Conservation (phyloP, 192 early-diverging fungal species). For the Phycomyces nitens region DNA sequence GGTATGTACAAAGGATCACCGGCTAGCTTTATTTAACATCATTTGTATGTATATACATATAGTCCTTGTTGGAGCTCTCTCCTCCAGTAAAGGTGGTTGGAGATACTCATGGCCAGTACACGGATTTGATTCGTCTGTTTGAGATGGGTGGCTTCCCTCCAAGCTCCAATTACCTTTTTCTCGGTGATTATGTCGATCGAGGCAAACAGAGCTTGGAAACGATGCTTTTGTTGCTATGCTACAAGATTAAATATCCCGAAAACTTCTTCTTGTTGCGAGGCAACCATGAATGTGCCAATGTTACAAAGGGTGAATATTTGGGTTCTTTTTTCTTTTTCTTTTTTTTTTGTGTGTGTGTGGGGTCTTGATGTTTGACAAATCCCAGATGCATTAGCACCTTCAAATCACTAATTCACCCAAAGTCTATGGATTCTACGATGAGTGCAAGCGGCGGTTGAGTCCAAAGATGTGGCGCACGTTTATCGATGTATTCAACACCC, state of each 20-base stretch:
- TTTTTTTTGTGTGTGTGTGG: too few relatives aligned
- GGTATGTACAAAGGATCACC: slow-evolving; percentile 26
- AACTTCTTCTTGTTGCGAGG: slow-evolving; percentile 96
- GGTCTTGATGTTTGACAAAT: too few relatives aligned
- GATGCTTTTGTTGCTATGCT: slow-evolving; percentile 89
- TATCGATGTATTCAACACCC: slow-evolving; percentile 87
- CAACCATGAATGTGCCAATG: slow-evolving; percentile 96
- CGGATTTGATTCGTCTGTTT: slow-evolving; percentile 89
- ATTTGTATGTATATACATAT: too few relatives aligned
- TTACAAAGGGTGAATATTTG: slow-evolving; percentile 67
- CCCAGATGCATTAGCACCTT: too few relatives aligned
- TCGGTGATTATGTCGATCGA: slow-evolving; percentile 97
- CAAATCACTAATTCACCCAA: too few relatives aligned
- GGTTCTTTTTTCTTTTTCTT: too few relatives aligned
- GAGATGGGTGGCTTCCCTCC: slow-evolving; percentile 94
- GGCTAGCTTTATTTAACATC: too few relatives aligned
- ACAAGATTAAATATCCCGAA: slow-evolving; percentile 96
- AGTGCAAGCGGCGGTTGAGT: slow-evolving; percentile 86
- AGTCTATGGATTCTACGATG: slow-evolving; percentile 98
- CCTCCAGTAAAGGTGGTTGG: slow-evolving; percentile 83
- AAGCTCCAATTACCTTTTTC: slow-evolving; percentile 84
- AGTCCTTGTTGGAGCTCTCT: slow-evolving; percentile 65
- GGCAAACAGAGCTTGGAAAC: slow-evolving; percentile 95
- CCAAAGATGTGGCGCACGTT: slow-evolving; percentile 92
- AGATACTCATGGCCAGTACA: slow-evolving; percentile 95